Evolutionary conservation across 768 basidiomycete genomes (phyloP), one percentile per base, ranked within the genome.

Genomic region (Mycena haematopus): DNA sequence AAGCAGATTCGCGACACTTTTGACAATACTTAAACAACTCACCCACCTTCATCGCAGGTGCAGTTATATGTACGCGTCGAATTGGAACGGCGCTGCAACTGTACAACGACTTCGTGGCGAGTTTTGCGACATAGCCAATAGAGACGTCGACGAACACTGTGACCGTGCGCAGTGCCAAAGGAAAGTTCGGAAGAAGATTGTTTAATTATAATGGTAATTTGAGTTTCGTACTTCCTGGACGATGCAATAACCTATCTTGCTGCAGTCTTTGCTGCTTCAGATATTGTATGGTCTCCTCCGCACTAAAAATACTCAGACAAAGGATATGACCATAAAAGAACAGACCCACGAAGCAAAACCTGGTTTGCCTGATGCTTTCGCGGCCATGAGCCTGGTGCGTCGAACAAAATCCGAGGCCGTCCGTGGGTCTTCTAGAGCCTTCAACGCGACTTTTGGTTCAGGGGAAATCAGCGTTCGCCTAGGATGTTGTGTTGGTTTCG

Each of bases 271-370:
- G 60, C 38, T 62, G 31, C 46, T 62, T 62, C 56, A 73, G 51
- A 49, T 70, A 73, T 51, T 72, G n/a, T 45, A 74, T 68, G 13
- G 72, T 73, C 51, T 74, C 68, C 38, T 69, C 50, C 31, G 71
- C 70, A 29, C 73, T 74, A 52, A 21, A 36, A 5, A 54, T 42
- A 17, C 33, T 54, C 29, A 66, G 38, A 36, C 27, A 40, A 17
- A 6, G 21, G 15, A 17, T n/a, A 33, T 31, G 17, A 45, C n/a
- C 31, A 19, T 40, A 36, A 36, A 38, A n/a, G n/a, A 14, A 21
- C 0, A 25, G 9, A 70, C 73, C 49, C 52, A 75, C 72, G 66
- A 70, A 21, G 74, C 72, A 11, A 70, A 63, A n/a, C 69, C 71
- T 10, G 52, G 22, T 2, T 71, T 59, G 8, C 74, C 75, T 27